phyloP scores from a whole-genome alignment of 371 early-diverging fungal species.

The Mortierella polycephala region DNA sequence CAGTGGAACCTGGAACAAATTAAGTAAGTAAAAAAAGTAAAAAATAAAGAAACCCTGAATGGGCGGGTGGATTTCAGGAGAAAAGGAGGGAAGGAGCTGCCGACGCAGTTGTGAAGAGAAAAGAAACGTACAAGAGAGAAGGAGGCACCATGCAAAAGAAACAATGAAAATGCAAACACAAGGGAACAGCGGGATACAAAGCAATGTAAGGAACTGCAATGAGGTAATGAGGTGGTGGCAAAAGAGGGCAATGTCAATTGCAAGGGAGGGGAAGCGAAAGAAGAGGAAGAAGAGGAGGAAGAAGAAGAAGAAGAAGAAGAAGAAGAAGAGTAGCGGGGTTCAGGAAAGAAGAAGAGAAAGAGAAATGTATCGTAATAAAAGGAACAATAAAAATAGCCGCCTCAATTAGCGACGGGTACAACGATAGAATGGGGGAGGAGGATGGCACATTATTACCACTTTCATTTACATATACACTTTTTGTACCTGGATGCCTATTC shows the following conservation, averaged over 20 bases:
- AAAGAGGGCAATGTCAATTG: slow-evolving; percentile 30
- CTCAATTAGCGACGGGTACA: too few species aligned
- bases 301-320: slow-evolving; percentile 2
- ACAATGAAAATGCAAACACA: background rate
- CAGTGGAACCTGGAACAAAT: background rate
- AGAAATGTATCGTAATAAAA: background rate
- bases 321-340: background rate
- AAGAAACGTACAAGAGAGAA: background rate
- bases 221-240: background rate
- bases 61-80: background rate
- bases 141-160: background rate
- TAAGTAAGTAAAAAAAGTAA: background rate
- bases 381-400: too few species aligned
- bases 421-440: too few species aligned
- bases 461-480: too few species aligned
- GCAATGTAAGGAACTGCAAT: background rate
- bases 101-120: background rate
- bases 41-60: background rate
- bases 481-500: too few species aligned
- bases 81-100: background rate
- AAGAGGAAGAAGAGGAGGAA: background rate
- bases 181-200: background rate
- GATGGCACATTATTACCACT: too few species aligned
- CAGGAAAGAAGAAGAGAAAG: background rate
- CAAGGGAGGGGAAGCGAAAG: slow-evolving; percentile 3